Conservation (phyloP, 2,329 filamentous ascomycete genomes). For the Penicillium sp. region DNA sequence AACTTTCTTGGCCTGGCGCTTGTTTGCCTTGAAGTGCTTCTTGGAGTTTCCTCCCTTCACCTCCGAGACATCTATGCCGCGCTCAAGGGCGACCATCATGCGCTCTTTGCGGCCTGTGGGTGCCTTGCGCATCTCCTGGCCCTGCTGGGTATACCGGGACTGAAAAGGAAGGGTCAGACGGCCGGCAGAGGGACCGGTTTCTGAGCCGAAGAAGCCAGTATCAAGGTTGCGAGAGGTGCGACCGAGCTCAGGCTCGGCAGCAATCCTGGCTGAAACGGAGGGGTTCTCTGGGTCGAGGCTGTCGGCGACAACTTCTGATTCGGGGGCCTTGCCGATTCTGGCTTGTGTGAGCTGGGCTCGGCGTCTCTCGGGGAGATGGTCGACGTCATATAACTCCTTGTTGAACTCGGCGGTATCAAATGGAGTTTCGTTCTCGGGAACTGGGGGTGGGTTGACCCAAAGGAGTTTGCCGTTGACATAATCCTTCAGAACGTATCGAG, state of each 20-base stretch:
- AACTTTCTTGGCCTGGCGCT: conserved; percentile 36
- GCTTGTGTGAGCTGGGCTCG: conserved; percentile 58
- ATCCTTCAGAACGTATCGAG: conserved; percentile 87
- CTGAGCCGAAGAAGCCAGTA: conserved; percentile 79
- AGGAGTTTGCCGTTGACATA: conserved; percentile 96
- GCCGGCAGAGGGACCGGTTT: conserved; percentile 57
- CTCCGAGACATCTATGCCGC: conserved; percentile 78
- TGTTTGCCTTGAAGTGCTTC: conserved; percentile 67
- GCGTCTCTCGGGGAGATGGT: conserved; percentile 78
- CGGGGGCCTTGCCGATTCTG: conserved; percentile 44
- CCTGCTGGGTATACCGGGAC: conserved; percentile 84
- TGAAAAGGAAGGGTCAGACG: conserved; percentile 80
- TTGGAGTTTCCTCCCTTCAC: conserved; percentile 64
- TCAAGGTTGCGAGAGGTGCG: conserved; percentile 76
- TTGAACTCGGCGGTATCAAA: conserved; percentile 80
- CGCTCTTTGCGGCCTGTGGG: conserved; percentile 78
- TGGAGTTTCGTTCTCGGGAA: conserved; percentile 33
- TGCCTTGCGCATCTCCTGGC: conserved; percentile 67
- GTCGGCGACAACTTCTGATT: conserved; percentile 30
- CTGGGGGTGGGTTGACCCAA: conserved; percentile 82
- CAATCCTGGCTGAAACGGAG: conserved; percentile 5
- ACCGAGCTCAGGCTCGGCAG: conserved; percentile 53
- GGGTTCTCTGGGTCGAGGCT: conserved; percentile 32
- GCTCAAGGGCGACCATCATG: conserved; percentile 78
- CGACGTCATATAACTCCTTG: conserved; percentile 77